phyloP scores from a whole-genome alignment of 2,329 filamentous ascomycete species.

The Aspergillus nomiae region DNA sequence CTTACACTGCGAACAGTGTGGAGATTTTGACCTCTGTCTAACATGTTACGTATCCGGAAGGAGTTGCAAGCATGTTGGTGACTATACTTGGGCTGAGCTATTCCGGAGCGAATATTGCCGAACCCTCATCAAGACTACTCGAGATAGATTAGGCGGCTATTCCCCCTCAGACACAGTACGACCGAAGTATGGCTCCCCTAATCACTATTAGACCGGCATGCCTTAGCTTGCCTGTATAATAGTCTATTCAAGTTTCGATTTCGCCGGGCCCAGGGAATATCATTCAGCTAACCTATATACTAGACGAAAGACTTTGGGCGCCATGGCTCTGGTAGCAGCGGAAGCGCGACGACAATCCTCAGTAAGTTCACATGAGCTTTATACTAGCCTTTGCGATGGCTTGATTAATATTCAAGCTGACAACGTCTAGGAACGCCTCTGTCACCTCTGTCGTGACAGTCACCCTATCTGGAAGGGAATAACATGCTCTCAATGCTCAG shows the following conservation, averaged over 20 bases:
- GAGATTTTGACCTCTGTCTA: constrained; percentile 40
- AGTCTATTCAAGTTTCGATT: background rate
- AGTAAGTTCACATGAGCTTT: constrained; percentile 16
- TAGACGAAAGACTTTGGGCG: constrained; percentile 20
- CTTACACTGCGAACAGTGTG: constrained; percentile 38
- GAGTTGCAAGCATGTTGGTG: constrained; percentile 35
- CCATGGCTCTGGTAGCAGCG: constrained; percentile 28
- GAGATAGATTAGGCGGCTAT: background rate
- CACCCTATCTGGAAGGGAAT: constrained; percentile 39
- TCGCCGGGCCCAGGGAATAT: background rate
- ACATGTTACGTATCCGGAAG: constrained; percentile 38
- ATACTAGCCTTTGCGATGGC: constrained; percentile 10
- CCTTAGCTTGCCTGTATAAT: background rate
- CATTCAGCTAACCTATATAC: background rate
- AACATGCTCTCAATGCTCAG: constrained; percentile 34
- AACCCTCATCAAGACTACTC: constrained; percentile 17
- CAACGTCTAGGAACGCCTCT: constrained; percentile 31
- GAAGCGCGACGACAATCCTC: constrained; percentile 24
- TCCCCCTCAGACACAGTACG: background rate
- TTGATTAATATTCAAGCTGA: background rate
- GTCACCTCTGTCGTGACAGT: constrained; percentile 39
- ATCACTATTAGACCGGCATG: background rate
- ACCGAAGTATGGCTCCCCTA: constrained; percentile 9
- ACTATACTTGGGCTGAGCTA: constrained; percentile 38
- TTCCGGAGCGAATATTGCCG: constrained; percentile 31